Base-by-base conservation (phyloP, 805 yeast genomes). In the Saturnispora hagleri region DNA sequence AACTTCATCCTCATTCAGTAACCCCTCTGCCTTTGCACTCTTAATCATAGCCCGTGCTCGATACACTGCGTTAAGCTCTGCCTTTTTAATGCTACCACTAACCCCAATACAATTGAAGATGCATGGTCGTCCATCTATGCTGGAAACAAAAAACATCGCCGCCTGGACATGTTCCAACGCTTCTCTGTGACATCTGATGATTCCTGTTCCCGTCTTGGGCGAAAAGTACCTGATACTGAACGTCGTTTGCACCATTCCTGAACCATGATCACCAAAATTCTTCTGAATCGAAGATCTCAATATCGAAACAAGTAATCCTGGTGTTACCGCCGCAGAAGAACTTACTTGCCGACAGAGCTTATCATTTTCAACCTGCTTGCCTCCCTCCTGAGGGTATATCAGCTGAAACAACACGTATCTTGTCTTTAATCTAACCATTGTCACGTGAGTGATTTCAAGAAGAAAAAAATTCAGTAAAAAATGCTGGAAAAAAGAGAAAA, bases 381-480 rank as follows among this genome's bases (percentile, higher is more conserved):
- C 47, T 1, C 48, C 45, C n/a, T 46, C 26, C 4, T 74, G 77
- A 0, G 96, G 95, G 57, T 81, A 81, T 4, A 86, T 65, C 0
- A 90, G 67, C 58, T 89, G 96, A 64, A 91, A 90, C 4, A 89
- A 72, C 12, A 90, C 73, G 60, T 91, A 90, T 58, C 98, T 71
- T 17, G 89, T 82, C 65, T 90, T 90, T 28, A 90, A 73, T 61
- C 98, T 78, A 15, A 90, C 98, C 98, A 90, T 90, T 5, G 43
- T 24, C 42, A 47, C 44, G 46, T 46, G 44, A 50, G 26, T 8
- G 12, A 9, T 10, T 17, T 2, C 26, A 17, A 44, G 36, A 34
- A 13, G 27, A 28, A 44, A 28, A 33, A 24, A 44, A 44, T 15
- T 6, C 26, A 44, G 18, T 27, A 24, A 18, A 44, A 44, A 28